A percentile compares a stretch with the other conserved stretches of the same genome.
Evolutionary conservation across 148 eudicot genomes (phyloP).

Genomic region (Pharnaceum exiguum): DNA sequence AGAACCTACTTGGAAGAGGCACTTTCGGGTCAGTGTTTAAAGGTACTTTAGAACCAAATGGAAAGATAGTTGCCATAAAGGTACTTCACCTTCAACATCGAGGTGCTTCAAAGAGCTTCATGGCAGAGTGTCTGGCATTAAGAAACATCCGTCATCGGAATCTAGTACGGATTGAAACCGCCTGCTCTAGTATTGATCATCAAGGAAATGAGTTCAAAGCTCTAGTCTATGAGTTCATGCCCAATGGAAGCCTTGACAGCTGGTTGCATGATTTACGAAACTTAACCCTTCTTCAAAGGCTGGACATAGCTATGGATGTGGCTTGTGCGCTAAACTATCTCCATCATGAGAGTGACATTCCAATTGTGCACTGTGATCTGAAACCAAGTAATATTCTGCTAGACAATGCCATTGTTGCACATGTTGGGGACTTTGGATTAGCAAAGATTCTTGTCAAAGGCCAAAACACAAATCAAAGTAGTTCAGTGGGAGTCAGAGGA

Average conservation of each 20-base stretch:
- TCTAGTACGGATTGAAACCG: slow-evolving; percentile 18
- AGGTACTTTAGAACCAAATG: slow-evolving; percentile 12
- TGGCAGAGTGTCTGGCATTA: slow-evolving; percentile 29
- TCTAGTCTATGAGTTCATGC: slow-evolving; percentile 27
- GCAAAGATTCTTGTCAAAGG: slow-evolving; percentile 19
- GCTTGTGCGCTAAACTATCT: slow-evolving; percentile 36
- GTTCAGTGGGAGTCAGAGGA: slow-evolving; percentile 23
- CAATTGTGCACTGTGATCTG: slow-evolving; percentile 29
- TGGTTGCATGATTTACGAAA: slow-evolving; percentile 16
- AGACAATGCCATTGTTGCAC: slow-evolving; percentile 28
- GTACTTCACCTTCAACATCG: slow-evolving; percentile 28
- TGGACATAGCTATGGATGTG: slow-evolving; percentile 27
- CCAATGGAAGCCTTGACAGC: slow-evolving; percentile 22
- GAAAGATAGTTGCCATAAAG: slow-evolving; percentile 21
- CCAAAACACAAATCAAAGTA: slow-evolving; percentile 6
- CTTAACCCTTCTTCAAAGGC: slow-evolving; percentile 14
- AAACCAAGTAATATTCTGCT: slow-evolving; percentile 36
- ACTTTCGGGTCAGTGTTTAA: slow-evolving; percentile 20
- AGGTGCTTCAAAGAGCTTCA: slow-evolving; percentile 26
- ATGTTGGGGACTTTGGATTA: slow-evolving; percentile 33
- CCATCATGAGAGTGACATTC: slow-evolving; percentile 23
- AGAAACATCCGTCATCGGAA: slow-evolving; percentile 27
- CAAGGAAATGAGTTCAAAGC: slow-evolving; percentile 26
- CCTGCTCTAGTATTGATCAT: slow-evolving; percentile 30
- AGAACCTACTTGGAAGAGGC: slow-evolving; percentile 21